These are phyloP conservation scores for Alternaria ventricosa DNA, from an alignment of 2,329 filamentous ascomycete species.

Conservation along the genomic window DNA sequence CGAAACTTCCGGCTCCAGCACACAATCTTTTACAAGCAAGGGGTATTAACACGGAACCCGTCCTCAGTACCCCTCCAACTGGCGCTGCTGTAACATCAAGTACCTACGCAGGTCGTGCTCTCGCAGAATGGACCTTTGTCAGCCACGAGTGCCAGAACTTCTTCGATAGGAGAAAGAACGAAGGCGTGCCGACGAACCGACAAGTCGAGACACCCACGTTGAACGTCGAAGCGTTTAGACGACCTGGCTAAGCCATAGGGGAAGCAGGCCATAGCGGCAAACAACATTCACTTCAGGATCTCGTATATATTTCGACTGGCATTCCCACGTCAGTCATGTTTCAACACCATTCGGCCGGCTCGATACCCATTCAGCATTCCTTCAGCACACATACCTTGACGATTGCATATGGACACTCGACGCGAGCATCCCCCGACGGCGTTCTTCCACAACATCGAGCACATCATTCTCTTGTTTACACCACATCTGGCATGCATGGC, in stretches of 20 bases:
- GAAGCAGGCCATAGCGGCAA: background rate
- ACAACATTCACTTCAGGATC: background rate
- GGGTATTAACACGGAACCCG: conserved; percentile 36
- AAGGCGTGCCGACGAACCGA: conserved; percentile 70
- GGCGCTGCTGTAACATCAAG: conserved; percentile 52
- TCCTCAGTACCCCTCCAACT: conserved; percentile 41
- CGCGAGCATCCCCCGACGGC: conserved; percentile 11
- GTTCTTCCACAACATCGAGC: conserved; percentile 6
- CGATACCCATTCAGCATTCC: conserved; percentile 19
- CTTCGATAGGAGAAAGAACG: conserved; percentile 74
- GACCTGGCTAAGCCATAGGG: conserved; percentile 40
- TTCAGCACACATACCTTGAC: conserved; percentile 14
- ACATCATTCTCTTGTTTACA: conserved; percentile 13
- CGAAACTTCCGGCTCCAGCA: conserved; percentile 73
- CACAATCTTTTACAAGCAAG: conserved; percentile 66
- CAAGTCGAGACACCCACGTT: conserved; percentile 74
- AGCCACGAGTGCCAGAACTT: conserved; percentile 83
- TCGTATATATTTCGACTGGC: conserved; percentile 7
- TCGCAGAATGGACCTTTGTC: conserved; percentile 80
- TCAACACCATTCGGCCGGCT: conserved; percentile 23
- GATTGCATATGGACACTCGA: conserved; percentile 24
- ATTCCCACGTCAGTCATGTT: conserved; percentile 3
- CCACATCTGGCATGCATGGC: conserved; percentile 28
- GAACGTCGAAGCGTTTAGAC: conserved; percentile 68
- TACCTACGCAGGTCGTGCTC: conserved; percentile 71